Percentiles rank a stretch among this genome's conserved stretches.
phyloP scores from a whole-genome alignment of 139 green algal species.

The Volvox africanus region DNA sequence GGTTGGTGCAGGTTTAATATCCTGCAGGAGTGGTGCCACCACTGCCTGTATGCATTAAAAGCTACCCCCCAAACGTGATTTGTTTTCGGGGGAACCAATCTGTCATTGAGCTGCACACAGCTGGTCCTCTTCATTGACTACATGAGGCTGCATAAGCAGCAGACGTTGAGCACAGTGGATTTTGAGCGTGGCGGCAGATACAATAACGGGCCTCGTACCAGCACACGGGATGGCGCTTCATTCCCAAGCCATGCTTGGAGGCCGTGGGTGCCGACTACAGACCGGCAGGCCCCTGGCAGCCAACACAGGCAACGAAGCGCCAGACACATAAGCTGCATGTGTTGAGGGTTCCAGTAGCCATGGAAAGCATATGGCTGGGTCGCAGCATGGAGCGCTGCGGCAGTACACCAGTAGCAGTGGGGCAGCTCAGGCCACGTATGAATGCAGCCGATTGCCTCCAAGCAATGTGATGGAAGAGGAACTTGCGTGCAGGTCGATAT shows the following conservation, averaged over 20 bases:
- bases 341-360: no score
- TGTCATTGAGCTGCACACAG: not conserved
- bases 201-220: not conserved
- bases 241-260: not conserved
- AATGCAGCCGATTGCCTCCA: no score
- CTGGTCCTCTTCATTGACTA: not conserved
- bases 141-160: not conserved
- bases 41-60: conserved; percentile 15
- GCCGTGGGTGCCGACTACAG: not conserved
- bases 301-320: no score
- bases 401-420: no score
- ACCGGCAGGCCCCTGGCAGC: no score
- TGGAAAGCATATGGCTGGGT: no score
- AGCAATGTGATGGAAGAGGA: no score
- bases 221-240: not conserved
- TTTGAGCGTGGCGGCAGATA: not conserved
- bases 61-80: conserved; percentile 5
- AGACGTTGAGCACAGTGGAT: not conserved
- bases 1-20: no score
- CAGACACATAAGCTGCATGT: no score
- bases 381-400: no score
- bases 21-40: not conserved
- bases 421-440: no score
- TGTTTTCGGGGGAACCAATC: not conserved
- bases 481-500: no score